Evolutionary conservation across 108 stramenopile genomes (phyloP).

Genomic region (Schizochytrium sp.): DNA sequence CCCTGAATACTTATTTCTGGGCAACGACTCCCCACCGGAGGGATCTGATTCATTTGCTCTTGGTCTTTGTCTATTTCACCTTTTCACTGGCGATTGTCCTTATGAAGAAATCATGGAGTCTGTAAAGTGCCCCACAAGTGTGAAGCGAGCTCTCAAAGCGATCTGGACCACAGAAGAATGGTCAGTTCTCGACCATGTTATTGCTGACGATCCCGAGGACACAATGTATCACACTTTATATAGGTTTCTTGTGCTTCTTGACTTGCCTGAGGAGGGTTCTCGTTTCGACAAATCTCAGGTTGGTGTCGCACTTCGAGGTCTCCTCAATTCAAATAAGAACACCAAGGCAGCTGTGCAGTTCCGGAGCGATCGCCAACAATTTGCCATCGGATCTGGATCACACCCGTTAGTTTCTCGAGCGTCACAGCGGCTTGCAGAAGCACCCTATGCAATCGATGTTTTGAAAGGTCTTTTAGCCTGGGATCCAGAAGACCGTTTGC

Average conservation of each 20-base stretch:
- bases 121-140: conserved; percentile 82
- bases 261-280: not conserved
- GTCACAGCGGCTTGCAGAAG: not conserved
- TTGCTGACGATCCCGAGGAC: conserved; percentile 83
- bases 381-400: not conserved
- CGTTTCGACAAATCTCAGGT: not conserved
- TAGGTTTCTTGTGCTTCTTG: conserved; percentile 85
- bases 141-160: conserved; percentile 77
- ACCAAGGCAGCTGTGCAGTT: conserved; percentile 44
- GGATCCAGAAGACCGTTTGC: not conserved
- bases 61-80: conserved; percentile 93
- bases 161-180: conserved; percentile 80
- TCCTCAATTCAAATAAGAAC: not conserved
- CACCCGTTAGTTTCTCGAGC: conserved; percentile 20
- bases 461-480: conserved; percentile 15
- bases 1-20: conserved; percentile 89
- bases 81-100: conserved; percentile 92
- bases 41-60: conserved; percentile 91
- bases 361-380: not conserved
- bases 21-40: conserved; percentile 86
- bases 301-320: not conserved
- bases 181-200: conserved; percentile 68
- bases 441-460: not conserved
- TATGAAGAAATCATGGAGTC: conserved; percentile 96
- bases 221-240: conserved; percentile 92